A percentile compares a stretch with the other conserved stretches of the same genome.
These are phyloP conservation scores for Saccharomycopsis olivae DNA, from an alignment of 805 yeast genomes.

Conservation along the genomic window DNA sequence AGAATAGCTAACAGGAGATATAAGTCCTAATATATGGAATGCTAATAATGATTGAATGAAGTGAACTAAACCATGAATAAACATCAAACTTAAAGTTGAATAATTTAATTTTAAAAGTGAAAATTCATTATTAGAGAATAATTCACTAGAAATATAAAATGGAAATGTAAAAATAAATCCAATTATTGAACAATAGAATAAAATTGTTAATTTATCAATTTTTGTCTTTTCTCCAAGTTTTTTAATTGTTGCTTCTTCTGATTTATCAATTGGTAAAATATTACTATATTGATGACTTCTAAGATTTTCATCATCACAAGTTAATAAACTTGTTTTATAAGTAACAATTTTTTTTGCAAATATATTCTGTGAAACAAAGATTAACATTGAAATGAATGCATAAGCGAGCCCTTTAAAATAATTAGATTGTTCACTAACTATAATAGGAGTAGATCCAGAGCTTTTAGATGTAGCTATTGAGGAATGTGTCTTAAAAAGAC, in stretches of 20 bases:
- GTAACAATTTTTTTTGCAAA: conserved; percentile 66
- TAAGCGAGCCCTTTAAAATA: conserved; percentile 26
- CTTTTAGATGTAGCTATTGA: background rate
- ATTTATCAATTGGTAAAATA: conserved; percentile 21
- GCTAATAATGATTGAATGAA: conserved; percentile 64
- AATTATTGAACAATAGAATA: conserved; percentile 58
- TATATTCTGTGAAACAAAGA: conserved; percentile 68
- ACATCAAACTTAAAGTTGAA: conserved; percentile 29
- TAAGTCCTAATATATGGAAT: conserved; percentile 59
- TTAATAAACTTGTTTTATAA: background rate
- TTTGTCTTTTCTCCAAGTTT: conserved; percentile 25
- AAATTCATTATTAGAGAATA: conserved; percentile 31
- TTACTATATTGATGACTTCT: conserved; percentile 2
- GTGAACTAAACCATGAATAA: conserved; percentile 58
- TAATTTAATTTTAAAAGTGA: conserved; percentile 24
- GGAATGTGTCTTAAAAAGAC: conserved; percentile 37
- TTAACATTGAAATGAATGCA: conserved; percentile 34
- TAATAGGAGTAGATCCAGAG: background rate
- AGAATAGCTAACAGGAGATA: conserved; percentile 67
- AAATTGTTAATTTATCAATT: conserved; percentile 59
- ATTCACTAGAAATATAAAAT: conserved; percentile 43
- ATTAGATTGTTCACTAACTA: background rate
- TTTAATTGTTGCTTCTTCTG: conserved; percentile 19
- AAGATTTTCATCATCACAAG: background rate
- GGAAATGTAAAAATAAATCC: conserved; percentile 63